These are phyloP conservation scores for Apiospora rasikravindrae DNA, from an alignment of 2,329 filamentous ascomycete species.

Conservation along the genomic window DNA sequence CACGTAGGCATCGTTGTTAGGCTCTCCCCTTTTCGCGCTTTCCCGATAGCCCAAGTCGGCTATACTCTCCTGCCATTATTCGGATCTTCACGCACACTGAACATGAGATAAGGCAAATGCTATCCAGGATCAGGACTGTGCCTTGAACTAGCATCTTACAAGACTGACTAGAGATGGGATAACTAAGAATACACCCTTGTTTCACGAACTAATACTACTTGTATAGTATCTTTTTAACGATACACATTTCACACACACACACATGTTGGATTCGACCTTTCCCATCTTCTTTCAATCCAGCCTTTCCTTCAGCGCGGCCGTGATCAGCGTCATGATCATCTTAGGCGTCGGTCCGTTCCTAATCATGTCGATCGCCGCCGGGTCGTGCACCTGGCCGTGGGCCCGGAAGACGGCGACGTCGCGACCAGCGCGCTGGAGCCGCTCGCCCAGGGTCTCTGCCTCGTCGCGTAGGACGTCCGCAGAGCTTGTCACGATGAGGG, in stretches of 20 bases:
- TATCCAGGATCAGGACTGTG: no score
- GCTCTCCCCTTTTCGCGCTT: no score
- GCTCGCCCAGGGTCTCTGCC: background rate
- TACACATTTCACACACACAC: background rate
- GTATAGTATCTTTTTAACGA: background rate
- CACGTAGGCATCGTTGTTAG: no score
- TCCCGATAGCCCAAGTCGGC: no score
- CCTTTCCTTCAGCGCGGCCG: background rate
- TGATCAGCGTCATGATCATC: background rate
- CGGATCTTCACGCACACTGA: no score
- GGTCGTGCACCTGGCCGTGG: background rate
- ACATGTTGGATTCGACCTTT: no score
- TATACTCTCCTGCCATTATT: no score
- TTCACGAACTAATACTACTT: background rate
- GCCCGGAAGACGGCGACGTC: background rate
- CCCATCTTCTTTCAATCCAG: background rate
- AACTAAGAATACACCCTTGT: no score
- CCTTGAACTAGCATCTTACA: no score
- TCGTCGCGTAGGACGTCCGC: background rate
- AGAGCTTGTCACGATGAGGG: background rate
- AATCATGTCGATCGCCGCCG: background rate
- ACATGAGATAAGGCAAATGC: no score
- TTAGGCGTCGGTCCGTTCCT: background rate
- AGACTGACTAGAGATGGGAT: no score
- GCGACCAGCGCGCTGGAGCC: background rate